Evolutionary conservation across 306 rosid species (phyloP), one percentile per base, ranked within the genome.

Genomic region (Dryas octopetala): DNA sequence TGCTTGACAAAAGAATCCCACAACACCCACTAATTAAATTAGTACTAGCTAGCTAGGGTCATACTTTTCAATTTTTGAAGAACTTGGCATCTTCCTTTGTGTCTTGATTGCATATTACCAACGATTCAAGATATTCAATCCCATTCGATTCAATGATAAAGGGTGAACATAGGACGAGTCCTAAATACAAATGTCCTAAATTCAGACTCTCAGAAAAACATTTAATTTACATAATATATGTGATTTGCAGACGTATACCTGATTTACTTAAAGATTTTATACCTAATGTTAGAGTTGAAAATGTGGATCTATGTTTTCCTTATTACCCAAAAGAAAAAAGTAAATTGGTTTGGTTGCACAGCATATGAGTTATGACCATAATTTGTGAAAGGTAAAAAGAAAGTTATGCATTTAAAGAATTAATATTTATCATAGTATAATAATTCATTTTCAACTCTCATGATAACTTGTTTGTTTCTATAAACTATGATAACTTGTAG

Each of bases 401-500:
- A 54, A 16, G 3, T 52, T 5, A 14, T 1, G 23, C 3, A 28
- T 16, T 40, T 11, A 32, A 32, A 32, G 69, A 45, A 66, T 61
- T 7, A 52, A 9, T 2, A 51, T 2, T 51, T 38, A 15, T 5
- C n/a, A 60, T 45, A 50, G 7, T 17, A 51, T 15, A 60, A 9
- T 26, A 53, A 4, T 55, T 51, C 14, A 7, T 9, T 74, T 16
- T 50, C 12, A 38, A 40, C 52, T 53, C 70, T 23, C 23, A 82
- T 54, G 65, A 75, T 48, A 58, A 67, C 51, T 79, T 17, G 61
- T 72, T 62, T 23, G 12, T 38, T 28, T 59, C n/a, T 66, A 61
- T 60, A 15, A 62, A 68, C 44, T 72, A 73, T 84, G 84, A 77
- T 80, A 76, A 58, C 80, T 76, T 72, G 84, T 76, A 68, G 75